Evolutionary conservation across 2,329 filamentous ascomycete species (phyloP).

Genomic region (Biscogniauxia marginata): DNA sequence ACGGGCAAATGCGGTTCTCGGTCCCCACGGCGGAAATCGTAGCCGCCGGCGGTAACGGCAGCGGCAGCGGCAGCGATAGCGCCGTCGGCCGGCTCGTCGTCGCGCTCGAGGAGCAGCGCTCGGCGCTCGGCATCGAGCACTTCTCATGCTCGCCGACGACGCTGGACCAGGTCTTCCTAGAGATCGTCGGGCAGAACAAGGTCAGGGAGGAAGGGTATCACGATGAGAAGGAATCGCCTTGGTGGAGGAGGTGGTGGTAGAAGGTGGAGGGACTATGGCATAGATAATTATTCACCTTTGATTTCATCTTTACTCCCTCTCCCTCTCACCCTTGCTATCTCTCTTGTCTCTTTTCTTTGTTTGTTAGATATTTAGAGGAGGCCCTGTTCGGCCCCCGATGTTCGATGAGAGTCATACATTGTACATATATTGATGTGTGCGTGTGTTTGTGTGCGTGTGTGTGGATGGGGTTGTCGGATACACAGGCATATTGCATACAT

Average conservation of each 20-base stretch:
- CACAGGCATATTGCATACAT: no score
- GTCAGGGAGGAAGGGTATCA: conserved; percentile 66
- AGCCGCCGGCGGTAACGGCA: conserved; percentile 32
- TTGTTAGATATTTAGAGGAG: no score
- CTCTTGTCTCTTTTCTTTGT: no score
- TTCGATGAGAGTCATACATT: no score
- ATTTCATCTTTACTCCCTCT: no score
- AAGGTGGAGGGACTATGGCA: neutral
- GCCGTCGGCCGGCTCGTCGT: conserved; percentile 70
- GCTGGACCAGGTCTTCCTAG: conserved; percentile 86
- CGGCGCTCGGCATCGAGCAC: conserved; percentile 71
- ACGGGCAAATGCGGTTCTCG: conserved; percentile 85
- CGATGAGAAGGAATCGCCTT: conserved; percentile 27
- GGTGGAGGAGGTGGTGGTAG: conserved; percentile 22
- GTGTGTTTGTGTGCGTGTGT: no score
- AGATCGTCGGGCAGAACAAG: conserved; percentile 78
- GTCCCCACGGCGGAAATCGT: conserved; percentile 55
- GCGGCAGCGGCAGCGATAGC: conserved; percentile 56
- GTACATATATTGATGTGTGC: no score
- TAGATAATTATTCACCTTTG: no score
- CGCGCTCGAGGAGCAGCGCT: conserved; percentile 68
- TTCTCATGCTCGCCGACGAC: conserved; percentile 87
- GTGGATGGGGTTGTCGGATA: no score
- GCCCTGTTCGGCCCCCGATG: no score
- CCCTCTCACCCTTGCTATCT: no score